Conservation (phyloP, 768 basidiomycete species). For the Agaricus blazei region DNA sequence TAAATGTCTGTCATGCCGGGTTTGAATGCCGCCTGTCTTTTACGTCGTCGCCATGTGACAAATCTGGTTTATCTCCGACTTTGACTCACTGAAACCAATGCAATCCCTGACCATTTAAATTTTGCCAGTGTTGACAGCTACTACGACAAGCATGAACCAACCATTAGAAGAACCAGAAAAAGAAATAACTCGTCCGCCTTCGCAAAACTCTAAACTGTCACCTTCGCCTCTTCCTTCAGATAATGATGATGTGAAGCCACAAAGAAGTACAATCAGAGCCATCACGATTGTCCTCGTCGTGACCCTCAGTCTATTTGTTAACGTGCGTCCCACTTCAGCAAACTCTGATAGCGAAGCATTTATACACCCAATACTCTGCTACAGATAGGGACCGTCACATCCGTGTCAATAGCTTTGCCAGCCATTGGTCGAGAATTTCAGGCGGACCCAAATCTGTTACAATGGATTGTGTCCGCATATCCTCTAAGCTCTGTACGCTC, state of each 20-base stretch:
- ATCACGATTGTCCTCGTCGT: conserved; percentile 25
- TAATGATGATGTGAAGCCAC: not conserved
- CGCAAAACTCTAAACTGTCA: not conserved
- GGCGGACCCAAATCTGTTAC: conserved; percentile 46
- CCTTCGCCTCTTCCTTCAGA: not conserved
- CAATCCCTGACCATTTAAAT: too few relatives aligned
- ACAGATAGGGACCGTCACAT: conserved; percentile 38
- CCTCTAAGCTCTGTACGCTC: conserved; percentile 55
- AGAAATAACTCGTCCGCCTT: not conserved
- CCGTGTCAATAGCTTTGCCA: conserved; percentile 48
- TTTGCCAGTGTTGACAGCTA: too few relatives aligned
- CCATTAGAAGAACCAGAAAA: too few relatives aligned
- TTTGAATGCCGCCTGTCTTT: not conserved
- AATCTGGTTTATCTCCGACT: too few relatives aligned
- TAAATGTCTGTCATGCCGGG: too few relatives aligned
- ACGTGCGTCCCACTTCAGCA: conserved; percentile 23
- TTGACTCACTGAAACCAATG: too few relatives aligned
- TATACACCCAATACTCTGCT: not conserved
- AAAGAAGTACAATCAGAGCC: conserved; percentile 2
- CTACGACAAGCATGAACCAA: too few relatives aligned
- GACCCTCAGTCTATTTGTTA: conserved; percentile 34
- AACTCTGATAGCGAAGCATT: not conserved
- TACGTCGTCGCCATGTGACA: too few relatives aligned
- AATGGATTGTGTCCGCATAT: conserved; percentile 67
- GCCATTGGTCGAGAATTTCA: conserved; percentile 44